Base-by-base conservation (phyloP, 805 yeast genomes). In the Pichia occidentalis region DNA sequence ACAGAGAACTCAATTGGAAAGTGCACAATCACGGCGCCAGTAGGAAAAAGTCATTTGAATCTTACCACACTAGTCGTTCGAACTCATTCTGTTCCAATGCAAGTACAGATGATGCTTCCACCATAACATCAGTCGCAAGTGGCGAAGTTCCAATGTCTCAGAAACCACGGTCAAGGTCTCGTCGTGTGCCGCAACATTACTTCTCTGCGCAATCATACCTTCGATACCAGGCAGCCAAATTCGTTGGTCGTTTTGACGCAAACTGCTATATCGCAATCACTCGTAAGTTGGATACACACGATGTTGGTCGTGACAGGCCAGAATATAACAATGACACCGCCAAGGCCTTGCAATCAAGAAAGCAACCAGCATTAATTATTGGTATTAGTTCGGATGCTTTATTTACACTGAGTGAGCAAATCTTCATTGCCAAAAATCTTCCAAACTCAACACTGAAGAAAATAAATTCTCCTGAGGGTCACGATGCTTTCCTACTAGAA, bases 151-250 rank as follows among this genome's bases (percentile, higher is more conserved):
- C 24, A n/a, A 22, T 14, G 6, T 29, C 33, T 3, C 66, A 31
- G 77, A 74, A 45, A 70, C 31, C 43, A 19, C 25, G 44, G 75
- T 33, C 45, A n/a, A 45, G 60, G 18, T 51, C 47, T 4, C 59
- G 62, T 39, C 55, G 61, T 29, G 45, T 63, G 32, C 77, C 75
- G 0, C 77, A 70, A 44, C 74, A 75, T 8, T 84, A 75, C 56
- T 92, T 92, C 63, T 84, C 97, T 0, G 98, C 98, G 2, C 98
- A 92, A 61, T 83, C 90, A 42, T 92, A 92, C 59, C 66, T 92
- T 47, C 73, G 98, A 43, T 92, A 92, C 60, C 98, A 92, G 59
- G 97, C 95, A 11, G 76, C 80, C 38, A 92, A 92, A 59, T 92
- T 92, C 57, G 78, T 88, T 32, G 69, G 75, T 29, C 68, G 98